Conservation (phyloP, 1,284 basidiomycete genomes). For the Vanrija pseudolonga region DNA sequence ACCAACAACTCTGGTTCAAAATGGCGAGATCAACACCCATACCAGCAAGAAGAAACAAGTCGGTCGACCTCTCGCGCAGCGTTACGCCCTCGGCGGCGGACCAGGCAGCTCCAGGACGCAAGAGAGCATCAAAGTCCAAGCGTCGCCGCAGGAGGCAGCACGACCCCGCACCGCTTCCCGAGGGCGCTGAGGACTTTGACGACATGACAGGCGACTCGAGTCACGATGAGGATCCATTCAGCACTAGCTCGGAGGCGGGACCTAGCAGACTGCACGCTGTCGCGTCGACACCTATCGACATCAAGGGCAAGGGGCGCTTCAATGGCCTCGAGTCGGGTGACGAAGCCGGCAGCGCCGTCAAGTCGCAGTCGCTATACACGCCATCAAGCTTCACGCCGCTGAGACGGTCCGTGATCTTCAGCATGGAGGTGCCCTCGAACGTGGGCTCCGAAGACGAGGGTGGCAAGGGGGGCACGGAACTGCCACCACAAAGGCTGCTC, state of each 20-base stretch:
- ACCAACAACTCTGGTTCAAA: neutral
- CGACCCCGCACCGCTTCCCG: neutral
- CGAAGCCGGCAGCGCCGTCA: neutral
- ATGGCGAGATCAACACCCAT: no score
- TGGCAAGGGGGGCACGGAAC: neutral
- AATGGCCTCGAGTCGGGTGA: neutral
- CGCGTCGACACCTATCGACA: neutral
- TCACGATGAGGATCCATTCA: neutral
- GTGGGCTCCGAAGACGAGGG: neutral
- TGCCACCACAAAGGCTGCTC: neutral
- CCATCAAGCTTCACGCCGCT: slow-evolving; percentile 6
- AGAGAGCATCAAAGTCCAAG: neutral
- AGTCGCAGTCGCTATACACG: neutral
- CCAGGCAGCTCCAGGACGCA: no score
- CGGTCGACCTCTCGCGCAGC: neutral
- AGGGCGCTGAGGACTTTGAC: neutral
- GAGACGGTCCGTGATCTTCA: slow-evolving; percentile 1
- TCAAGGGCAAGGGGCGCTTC: slow-evolving; percentile 1
- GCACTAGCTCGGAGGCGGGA: neutral
- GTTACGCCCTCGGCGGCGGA: no score
- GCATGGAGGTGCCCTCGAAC: neutral
- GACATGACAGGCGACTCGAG: neutral
- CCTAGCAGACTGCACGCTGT: neutral
- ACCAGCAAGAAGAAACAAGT: neutral
- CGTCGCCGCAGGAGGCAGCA: neutral